Conservation (phyloP, 176 grass and related monocot genomes). For the Elymus sibiricus region DNA sequence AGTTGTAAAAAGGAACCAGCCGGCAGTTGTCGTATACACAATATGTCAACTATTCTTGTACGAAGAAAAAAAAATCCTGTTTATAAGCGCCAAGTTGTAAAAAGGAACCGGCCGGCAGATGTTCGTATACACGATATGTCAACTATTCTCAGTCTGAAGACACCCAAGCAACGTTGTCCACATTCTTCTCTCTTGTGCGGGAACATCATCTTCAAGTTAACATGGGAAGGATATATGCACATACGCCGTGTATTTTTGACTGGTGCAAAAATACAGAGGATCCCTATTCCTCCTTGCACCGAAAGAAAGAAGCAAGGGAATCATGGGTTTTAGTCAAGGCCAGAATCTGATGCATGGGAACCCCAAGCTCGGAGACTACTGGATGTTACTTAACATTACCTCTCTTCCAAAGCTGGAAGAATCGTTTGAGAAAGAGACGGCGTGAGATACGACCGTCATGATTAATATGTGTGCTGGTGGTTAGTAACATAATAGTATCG, state of each 20-base stretch:
- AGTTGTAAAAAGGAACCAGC: background rate
- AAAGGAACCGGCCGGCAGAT: background rate
- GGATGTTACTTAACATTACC: background rate
- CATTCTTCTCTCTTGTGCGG: background rate
- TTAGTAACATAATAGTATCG: constrained; percentile 20
- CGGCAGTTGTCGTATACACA: background rate
- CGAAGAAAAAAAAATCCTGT: background rate
- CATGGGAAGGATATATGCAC: constrained; percentile 21
- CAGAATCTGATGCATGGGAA: constrained; percentile 44
- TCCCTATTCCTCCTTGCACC: constrained; percentile 31
- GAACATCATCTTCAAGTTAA: constrained; percentile 9
- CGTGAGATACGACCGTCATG: constrained; percentile 6
- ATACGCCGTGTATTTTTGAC: constrained; percentile 28
- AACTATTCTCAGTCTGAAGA: background rate
- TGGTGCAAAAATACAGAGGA: constrained; percentile 17
- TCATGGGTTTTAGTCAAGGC: constrained; percentile 38
- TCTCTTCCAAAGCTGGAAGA: constrained; percentile 17
- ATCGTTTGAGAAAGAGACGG: constrained; percentile 22
- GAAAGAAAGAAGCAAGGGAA: constrained; percentile 30
- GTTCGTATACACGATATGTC: background rate
- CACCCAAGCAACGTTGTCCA: background rate
- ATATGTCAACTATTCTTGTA: background rate
- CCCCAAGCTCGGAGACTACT: constrained; percentile 11
- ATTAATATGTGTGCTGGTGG: background rate
- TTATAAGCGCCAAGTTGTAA: background rate